Conservation (phyloP, 1,284 basidiomycete genomes). For the Hemileccinum hortonii region DNA sequence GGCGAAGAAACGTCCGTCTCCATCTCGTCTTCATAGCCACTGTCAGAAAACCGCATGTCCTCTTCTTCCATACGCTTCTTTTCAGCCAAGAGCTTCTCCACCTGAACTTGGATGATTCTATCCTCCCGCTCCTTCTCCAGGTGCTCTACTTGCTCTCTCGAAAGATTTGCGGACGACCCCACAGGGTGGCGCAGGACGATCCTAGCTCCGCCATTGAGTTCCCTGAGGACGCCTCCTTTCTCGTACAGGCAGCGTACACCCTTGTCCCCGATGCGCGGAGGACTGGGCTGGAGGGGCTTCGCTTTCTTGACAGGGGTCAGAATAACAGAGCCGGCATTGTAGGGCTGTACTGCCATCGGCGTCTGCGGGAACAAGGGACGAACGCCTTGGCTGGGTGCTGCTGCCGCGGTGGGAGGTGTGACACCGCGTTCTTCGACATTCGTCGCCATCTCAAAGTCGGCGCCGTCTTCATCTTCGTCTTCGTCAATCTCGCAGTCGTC, state of each 20-base stretch:
- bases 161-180: conserved; percentile 23
- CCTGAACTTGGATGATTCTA: conserved; percentile 18
- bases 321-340: conserved; percentile 31
- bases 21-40: conserved; percentile 21
- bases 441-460: conserved; percentile 10
- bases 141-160: conserved; percentile 23
- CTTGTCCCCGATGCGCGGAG: conserved; percentile 27
- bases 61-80: conserved; percentile 10
- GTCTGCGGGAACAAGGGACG: conserved; percentile 23
- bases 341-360: conserved; percentile 20
- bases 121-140: conserved; percentile 17
- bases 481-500: conserved; percentile 6
- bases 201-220: conserved; percentile 14
- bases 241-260: conserved; percentile 26
- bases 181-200: conserved; percentile 23
- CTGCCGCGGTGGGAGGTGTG: conserved; percentile 12
- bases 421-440: conserved; percentile 11
- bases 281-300: conserved; percentile 30
- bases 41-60: conserved; percentile 3
- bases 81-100: conserved; percentile 22
- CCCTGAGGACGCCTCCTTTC: conserved; percentile 14
- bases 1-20: conserved; percentile 1
- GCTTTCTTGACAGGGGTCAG: conserved; percentile 29
- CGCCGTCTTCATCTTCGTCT: too few relatives aligned
- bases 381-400: background rate